These are phyloP conservation scores for Leccinum uliginosum DNA, from an alignment of 768 basidiomycete species.

Conservation along the genomic window DNA sequence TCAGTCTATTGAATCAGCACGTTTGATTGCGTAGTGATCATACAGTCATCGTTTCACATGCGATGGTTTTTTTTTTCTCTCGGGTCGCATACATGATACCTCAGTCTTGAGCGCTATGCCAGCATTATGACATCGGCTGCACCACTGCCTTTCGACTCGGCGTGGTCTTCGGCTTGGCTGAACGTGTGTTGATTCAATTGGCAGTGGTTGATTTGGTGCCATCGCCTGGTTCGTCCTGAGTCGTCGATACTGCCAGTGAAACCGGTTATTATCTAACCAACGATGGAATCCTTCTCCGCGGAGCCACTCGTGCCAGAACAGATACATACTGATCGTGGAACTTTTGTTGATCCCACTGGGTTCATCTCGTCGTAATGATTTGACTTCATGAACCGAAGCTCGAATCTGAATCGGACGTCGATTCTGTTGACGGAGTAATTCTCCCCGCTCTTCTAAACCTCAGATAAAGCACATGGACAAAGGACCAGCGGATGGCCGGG, in stretches of 20 bases:
- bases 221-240: slow-evolving; percentile 12
- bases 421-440: too few relatives aligned
- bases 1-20: slow-evolving; percentile 1
- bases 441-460: too few relatives aligned
- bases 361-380: too few relatives aligned
- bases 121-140: neutral
- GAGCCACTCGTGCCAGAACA: too few relatives aligned
- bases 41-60: slow-evolving; percentile 7
- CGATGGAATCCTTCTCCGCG: too few relatives aligned
- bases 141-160: neutral
- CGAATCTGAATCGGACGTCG: too few relatives aligned
- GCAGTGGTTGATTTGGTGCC: slow-evolving; percentile 5
- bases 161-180: neutral
- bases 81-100: neutral
- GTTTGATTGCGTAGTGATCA: slow-evolving; percentile 17
- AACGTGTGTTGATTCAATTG: neutral
- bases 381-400: too few relatives aligned
- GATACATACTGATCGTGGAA: too few relatives aligned
- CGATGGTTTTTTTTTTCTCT: neutral
- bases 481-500: too few relatives aligned
- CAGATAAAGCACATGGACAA: too few relatives aligned
- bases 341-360: too few relatives aligned
- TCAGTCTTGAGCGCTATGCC: neutral
- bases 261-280: neutral
- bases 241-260: too few relatives aligned